These are phyloP conservation scores for Fraxinus paxiana DNA, from an alignment of 305 asterid species.

Conservation along the genomic window DNA sequence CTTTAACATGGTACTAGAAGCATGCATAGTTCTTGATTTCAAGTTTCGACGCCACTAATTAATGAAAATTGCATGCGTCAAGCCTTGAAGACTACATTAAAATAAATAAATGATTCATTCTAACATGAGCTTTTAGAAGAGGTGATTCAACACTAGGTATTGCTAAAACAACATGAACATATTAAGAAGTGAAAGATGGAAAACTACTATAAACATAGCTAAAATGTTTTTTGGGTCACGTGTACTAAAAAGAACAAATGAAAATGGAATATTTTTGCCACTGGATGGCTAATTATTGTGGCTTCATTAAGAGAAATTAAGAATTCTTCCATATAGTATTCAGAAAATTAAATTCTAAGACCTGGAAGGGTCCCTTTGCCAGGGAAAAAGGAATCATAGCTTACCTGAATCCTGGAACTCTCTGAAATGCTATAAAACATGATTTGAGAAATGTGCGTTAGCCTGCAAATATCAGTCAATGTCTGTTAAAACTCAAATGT, in stretches of 20 bases:
- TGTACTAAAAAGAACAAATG: neutral
- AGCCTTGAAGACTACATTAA: neutral
- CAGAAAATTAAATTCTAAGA: neutral
- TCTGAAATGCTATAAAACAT: conserved; percentile 22
- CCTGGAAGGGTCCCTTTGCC: conserved; percentile 1
- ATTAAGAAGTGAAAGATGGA: neutral
- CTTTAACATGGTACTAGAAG: neutral
- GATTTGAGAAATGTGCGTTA: conserved; percentile 34
- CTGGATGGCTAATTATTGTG: neutral
- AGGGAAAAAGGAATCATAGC: neutral
- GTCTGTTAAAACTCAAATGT: neutral
- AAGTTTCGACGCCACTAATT: neutral
- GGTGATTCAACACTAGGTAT: neutral
- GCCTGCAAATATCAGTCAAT: conserved; percentile 1
- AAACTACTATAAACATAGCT: neutral
- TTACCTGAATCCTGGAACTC: conserved; percentile 5
- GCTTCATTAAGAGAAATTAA: neutral
- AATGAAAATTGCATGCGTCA: neutral
- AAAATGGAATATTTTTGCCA: neutral
- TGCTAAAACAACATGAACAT: neutral
- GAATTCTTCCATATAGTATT: neutral
- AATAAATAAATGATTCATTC: neutral
- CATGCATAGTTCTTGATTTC: neutral
- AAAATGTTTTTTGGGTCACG: neutral
- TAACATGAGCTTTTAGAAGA: neutral